Base-by-base conservation (phyloP, 2,329 filamentous ascomycete species). In the Stemphylium lycopersici region DNA sequence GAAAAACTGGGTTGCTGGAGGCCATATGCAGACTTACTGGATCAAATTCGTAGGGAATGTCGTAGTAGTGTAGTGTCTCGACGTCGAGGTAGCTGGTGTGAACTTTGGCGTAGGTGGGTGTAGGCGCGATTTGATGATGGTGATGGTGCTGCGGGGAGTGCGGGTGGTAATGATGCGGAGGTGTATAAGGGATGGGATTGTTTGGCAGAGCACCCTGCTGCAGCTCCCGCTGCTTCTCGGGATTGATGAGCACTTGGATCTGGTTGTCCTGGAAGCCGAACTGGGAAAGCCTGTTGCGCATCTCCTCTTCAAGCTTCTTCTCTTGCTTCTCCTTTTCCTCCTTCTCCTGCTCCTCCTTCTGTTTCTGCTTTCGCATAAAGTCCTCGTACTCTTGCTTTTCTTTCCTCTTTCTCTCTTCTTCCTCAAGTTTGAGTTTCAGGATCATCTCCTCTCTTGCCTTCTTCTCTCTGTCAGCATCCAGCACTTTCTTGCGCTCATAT, bases 11-110 rank as follows among this genome's bases (percentile, higher is more conserved):
- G 6, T 3, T 24, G 5, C 5, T 2, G 22, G 6, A 6, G 6
- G 5, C 22, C 22, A 7, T 24, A 6, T 6, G 22, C 22, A 15
- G 18, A 75, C 78, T 74, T 75, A 81, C 79, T 26, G 65, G 62
- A 59, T 82, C 80, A 58, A 74, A 74, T 55, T 81, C 78, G 55
- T 77, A 82, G 1, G 78, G 79, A 16, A 82, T 75, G 18, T 78
- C 70, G 56, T 80, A 82, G 64, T 81, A 80, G 26, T 70, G 69
- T 52, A 82, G 58, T 4, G 80, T 82, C 45, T 81, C 79, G 29
- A 78, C 62, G 29, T 75, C 71, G 32, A 82, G 65, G 67, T 79
- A 77, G 40, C 79, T 74, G 46, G 74, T 73, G 59, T 78, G 75
- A 15, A 82, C 76, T 59, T 81, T 81, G 37, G 79, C 76, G 52